Percentiles rank a stretch among this genome's conserved stretches.
These are phyloP conservation scores for Lachnellula cervina DNA, from an alignment of 2,329 filamentous ascomycete genomes.

Conservation along the genomic window DNA sequence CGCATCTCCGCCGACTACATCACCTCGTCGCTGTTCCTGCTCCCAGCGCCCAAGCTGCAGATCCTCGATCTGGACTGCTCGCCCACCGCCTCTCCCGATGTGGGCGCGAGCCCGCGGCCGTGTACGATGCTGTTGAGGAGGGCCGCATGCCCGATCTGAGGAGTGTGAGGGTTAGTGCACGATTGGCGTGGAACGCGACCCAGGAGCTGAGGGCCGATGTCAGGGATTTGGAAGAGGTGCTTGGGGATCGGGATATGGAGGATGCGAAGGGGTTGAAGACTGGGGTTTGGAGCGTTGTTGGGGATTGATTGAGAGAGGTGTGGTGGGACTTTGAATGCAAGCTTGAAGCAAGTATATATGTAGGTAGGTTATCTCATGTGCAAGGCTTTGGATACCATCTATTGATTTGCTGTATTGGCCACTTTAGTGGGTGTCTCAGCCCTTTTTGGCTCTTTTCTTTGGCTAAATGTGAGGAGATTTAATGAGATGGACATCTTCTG, in stretches of 20 bases:
- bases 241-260: constrained; percentile 27
- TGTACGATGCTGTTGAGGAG: constrained; percentile 28
- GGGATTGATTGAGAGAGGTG: neutral
- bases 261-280: constrained; percentile 22
- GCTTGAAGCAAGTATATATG: too few relatives aligned
- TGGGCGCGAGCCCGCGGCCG: constrained; percentile 15
- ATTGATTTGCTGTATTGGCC: too few relatives aligned
- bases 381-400: too few relatives aligned
- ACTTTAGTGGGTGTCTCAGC: too few relatives aligned
- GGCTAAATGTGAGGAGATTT: too few relatives aligned
- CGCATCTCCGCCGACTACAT: constrained; percentile 32
- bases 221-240: constrained; percentile 24
- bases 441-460: too few relatives aligned
- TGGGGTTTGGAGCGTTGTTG: constrained; percentile 18
- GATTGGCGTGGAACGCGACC: constrained; percentile 29
- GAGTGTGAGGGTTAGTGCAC: constrained; percentile 28
- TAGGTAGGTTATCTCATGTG: too few relatives aligned
- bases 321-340: neutral
- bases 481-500: too few relatives aligned
- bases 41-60: constrained; percentile 14
- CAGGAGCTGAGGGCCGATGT: constrained; percentile 19
- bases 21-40: constrained; percentile 21
- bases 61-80: constrained; percentile 33
- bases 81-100: constrained; percentile 22
- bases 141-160: constrained; percentile 25